Evolutionary conservation across 2,329 filamentous ascomycete genomes (phyloP), one percentile per base, ranked within the genome.

Genomic region (Cadophora luteo-olivacea): DNA sequence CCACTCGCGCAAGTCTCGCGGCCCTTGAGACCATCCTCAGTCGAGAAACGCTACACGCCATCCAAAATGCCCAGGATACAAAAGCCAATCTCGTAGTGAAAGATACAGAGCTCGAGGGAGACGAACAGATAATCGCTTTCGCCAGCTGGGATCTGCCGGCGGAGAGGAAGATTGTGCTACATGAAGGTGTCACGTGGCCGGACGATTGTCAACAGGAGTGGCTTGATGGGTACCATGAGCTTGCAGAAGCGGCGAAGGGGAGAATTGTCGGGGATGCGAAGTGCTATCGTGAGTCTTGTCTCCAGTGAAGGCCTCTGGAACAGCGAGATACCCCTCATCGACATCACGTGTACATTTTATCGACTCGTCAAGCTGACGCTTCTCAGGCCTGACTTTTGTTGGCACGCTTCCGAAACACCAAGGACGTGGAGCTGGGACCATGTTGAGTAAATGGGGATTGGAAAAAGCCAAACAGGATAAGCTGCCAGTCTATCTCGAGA

Each of bases 71-170:
- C 3, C 24, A 70, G 45, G 38, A 61, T 33, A 49, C 66, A 16
- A 75, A 73, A 66, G 68, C 61, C 41, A 65, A 76, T 33, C 61
- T 75, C 58, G 66, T 77, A 4, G 71, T 73, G 8, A 72, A 69
- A 65, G 75, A 77, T 61, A 66, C 67, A 11, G 66, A 72, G 19
- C 12, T 54, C 38, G 48, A 54, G 14, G 66, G 65, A 14, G 24
- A 61, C 12, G 55, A 69, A 6, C 61, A 69, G 57, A 70, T 76
- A 33, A 70, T 76, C 24, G 70, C 70, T 25, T 76, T 77, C 65
- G 75, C 74, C 25, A 76, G 75, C 66, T 77, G 75, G 74, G 72
- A 75, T 68, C 67, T 75, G 32, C 75, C 75, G 52, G 45, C 16
- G 3, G 65, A 58, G 41, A 7, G 6, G 12, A 57, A 61, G 55